phyloP scores from a whole-genome alignment of 192 early-diverging fungal species.

The Umbelopsis sp. region DNA sequence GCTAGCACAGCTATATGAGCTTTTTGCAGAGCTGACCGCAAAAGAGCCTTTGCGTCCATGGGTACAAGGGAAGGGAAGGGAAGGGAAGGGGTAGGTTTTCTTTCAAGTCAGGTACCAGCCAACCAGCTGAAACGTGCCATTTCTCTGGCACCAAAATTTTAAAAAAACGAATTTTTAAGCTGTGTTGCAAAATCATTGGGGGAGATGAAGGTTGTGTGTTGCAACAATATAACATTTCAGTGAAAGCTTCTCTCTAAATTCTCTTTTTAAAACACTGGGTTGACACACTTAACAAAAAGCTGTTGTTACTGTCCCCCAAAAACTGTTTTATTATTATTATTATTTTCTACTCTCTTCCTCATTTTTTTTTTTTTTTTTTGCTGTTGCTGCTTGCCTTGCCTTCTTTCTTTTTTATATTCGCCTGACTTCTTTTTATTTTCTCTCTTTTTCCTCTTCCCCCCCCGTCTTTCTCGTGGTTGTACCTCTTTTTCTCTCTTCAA shows the following conservation, averaged over 20 bases:
- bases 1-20: constrained; percentile 18
- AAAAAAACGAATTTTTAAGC: not conserved
- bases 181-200: constrained; percentile 9
- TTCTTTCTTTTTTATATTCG: constrained; percentile 2
- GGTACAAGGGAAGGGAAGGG: constrained; percentile 4
- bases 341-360: not conserved
- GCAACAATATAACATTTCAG: not conserved
- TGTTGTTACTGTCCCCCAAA: not conserved
- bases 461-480: not conserved
- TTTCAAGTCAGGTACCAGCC: not conserved
- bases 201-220: not conserved
- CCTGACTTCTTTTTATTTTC: not conserved
- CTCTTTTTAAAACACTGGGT: no score
- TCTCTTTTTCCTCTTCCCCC: not conserved
- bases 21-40: constrained; percentile 2
- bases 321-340: not conserved
- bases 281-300: no score
- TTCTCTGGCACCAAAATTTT: not conserved
- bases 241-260: not conserved
- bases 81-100: not conserved
- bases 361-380: constrained; percentile 1
- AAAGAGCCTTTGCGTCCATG: constrained; percentile 15
- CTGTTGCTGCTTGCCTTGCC: no score
- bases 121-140: not conserved
- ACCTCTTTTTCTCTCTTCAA: not conserved